Base-by-base conservation (phyloP, 805 yeast genomes). In the Komagataella populi region DNA sequence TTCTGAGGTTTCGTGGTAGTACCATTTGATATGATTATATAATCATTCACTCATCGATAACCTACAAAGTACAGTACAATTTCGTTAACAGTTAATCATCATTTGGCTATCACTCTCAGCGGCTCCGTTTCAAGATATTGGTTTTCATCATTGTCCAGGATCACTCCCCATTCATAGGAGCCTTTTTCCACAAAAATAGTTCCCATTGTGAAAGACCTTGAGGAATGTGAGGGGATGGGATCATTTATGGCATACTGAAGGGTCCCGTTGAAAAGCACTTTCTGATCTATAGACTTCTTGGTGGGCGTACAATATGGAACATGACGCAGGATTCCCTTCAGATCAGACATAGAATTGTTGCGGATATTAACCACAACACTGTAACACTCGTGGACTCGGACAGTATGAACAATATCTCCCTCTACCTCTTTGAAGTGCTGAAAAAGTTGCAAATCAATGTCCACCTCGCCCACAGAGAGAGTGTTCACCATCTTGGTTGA, bases 161-260 rank as follows among this genome's bases (percentile, higher is more conserved):
- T 63, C 0, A 77, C 75, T 1, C 90, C 87, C 84, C 96, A 83
- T 62, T 87, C 93, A 61, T 83, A 89, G 48, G 78, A 83, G 1
- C 97, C 98, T 47, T 73, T 73, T 51, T 85, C 90, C 44, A 90
- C 67, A 4, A 87, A 76, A 17, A 83, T 73, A 49, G 83, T 75
- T 6, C 87, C 79, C 45, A 84, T 61, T 22, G 70, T 71, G 30
- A 79, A 67, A 1, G 62, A 68, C 3, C 67, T 50, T 0, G 69
- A 58, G 23, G 67, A 72, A 1, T 77, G 75, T 0, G 83, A 72
- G 1, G 57, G 58, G 1, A 83, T 57, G 2, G 66, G 61, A 0
- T 64, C 57, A 0, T 73, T 68, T 5, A 81, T 60, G 22, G 77
- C 75, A 23, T 69, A 71, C 57, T 87, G 95, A 23, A 85, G 65